A percentile compares a stretch with the other conserved stretches of the same genome.
Conservation (phyloP, 768 basidiomycete species). For the Hypholoma fasciculare region DNA sequence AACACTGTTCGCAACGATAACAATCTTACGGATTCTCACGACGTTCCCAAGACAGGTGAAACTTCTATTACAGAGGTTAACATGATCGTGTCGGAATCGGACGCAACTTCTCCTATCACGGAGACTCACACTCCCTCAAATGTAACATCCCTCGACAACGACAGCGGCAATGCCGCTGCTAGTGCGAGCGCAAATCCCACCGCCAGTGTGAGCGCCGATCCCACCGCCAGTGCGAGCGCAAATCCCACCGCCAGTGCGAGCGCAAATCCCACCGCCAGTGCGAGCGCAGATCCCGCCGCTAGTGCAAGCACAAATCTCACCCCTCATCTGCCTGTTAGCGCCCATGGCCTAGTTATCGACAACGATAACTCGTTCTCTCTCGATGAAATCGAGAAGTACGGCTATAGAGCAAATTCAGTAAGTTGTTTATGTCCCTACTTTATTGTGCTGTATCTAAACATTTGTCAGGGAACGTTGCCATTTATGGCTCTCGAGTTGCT, state of each 20-base stretch:
- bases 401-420: background rate
- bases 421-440: background rate
- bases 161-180: too few relatives aligned
- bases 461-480: slow-evolving; percentile 1
- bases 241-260: too few relatives aligned
- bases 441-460: background rate
- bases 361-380: slow-evolving; percentile 1
- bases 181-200: too few relatives aligned
- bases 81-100: background rate
- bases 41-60: too few relatives aligned
- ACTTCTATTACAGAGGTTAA: background rate
- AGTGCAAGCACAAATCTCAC: background rate
- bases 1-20: too few relatives aligned
- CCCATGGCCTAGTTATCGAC: background rate
- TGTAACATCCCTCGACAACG: too few relatives aligned
- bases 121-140: background rate
- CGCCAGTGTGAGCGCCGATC: too few relatives aligned
- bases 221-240: too few relatives aligned
- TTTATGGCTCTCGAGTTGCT: too few relatives aligned
- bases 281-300: too few relatives aligned
- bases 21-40: too few relatives aligned
- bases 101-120: background rate
- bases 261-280: too few relatives aligned
- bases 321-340: background rate
- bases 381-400: background rate